A percentile compares a stretch with the other conserved stretches of the same genome.
Conservation (phyloP, 2,329 filamentous ascomycete genomes). For the Xenosphaeropsis pyriputrescens region DNA sequence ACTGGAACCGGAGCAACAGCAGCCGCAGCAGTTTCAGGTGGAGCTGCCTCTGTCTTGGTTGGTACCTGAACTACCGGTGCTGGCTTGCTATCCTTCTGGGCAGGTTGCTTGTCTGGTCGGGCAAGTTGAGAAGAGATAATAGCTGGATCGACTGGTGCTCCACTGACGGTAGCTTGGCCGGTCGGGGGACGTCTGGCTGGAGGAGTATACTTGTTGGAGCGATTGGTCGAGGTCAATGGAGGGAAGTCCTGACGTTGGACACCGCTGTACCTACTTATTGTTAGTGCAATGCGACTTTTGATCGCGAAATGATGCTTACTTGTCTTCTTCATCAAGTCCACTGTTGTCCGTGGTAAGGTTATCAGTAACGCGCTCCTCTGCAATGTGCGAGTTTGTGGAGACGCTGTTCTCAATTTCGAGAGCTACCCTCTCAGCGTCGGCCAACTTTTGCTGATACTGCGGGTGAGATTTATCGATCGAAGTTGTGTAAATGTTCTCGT, state of each 20-base stretch:
- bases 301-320: constrained; percentile 34
- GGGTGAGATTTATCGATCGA: constrained; percentile 74
- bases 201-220: constrained; percentile 69
- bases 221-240: constrained; percentile 34
- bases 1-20: constrained; percentile 6
- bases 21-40: constrained; percentile 5
- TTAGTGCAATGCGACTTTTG: too few relatives aligned
- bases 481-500: constrained; percentile 92
- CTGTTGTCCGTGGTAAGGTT: constrained; percentile 47
- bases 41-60: constrained; percentile 6
- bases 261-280: constrained; percentile 61
- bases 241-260: constrained; percentile 67
- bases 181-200: constrained; percentile 74
- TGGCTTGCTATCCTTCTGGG: constrained; percentile 12
- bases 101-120: constrained; percentile 23
- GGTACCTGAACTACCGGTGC: constrained; percentile 11
- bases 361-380: constrained; percentile 73
- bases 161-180: constrained; percentile 56
- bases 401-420: constrained; percentile 74
- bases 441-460: constrained; percentile 62
- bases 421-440: constrained; percentile 68
- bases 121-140: constrained; percentile 79
- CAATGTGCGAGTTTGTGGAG: constrained; percentile 66
- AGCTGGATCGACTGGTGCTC: constrained; percentile 71
- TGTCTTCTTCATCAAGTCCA: constrained; percentile 78